These are phyloP conservation scores for Spirogloea muscicola DNA, from an alignment of 139 green algal genomes.

Conservation along the genomic window DNA sequence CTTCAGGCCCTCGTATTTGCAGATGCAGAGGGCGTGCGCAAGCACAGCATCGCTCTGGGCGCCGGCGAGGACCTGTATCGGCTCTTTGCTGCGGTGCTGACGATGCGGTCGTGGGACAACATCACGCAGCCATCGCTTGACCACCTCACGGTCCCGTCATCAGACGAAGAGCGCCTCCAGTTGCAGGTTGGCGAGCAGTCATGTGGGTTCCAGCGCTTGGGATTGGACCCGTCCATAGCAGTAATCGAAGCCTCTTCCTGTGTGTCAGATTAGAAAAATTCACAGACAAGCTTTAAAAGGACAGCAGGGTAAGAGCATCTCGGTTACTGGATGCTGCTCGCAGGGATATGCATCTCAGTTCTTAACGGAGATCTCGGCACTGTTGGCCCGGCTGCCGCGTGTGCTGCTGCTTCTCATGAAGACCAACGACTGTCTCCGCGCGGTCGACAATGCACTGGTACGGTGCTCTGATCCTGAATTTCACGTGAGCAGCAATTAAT, in stretches of 20 bases:
- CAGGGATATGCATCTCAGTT: constrained; percentile 67
- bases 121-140: constrained; percentile 54
- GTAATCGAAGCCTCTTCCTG: too few relatives aligned
- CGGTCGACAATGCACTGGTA: constrained; percentile 64
- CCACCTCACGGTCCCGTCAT: constrained; percentile 55
- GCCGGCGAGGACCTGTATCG: constrained; percentile 64
- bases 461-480: too few relatives aligned
- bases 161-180: constrained; percentile 28
- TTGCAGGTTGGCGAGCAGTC: constrained; percentile 35
- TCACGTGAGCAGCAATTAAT: too few relatives aligned
- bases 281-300: too few relatives aligned
- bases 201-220: too few relatives aligned
- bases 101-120: constrained; percentile 75
- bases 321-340: too few relatives aligned
- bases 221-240: too few relatives aligned
- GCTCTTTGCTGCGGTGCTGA: constrained; percentile 89
- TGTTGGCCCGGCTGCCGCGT: constrained; percentile 77
- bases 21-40: constrained; percentile 68
- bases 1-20: constrained; percentile 75
- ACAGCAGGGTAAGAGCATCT: too few relatives aligned
- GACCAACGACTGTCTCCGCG: constrained; percentile 89
- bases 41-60: constrained; percentile 69
- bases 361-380: constrained; percentile 62
- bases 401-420: constrained; percentile 90
- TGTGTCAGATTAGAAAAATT: too few relatives aligned